phyloP scores from a whole-genome alignment of 2,329 filamentous ascomycete genomes.

The Trichophyton schoenleinii region DNA sequence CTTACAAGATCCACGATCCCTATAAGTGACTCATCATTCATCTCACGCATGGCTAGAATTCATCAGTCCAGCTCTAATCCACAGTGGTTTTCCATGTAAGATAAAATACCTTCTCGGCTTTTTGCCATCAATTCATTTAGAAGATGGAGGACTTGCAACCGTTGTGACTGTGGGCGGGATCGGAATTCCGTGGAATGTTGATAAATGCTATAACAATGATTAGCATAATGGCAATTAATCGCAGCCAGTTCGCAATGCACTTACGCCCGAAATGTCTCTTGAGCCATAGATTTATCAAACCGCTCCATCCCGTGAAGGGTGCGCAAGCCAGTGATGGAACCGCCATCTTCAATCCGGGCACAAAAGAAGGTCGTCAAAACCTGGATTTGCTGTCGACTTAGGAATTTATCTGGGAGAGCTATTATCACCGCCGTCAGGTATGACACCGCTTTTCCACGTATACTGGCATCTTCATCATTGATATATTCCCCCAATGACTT shows the following conservation, averaged over 20 bases:
- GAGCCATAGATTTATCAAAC: constrained; percentile 46
- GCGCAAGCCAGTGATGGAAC: constrained; percentile 46
- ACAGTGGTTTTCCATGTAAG: background rate
- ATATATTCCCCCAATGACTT: constrained; percentile 55
- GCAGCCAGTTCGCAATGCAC: constrained; percentile 17
- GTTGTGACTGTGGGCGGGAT: constrained; percentile 50
- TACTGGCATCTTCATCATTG: constrained; percentile 50
- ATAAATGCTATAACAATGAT: constrained; percentile 38
- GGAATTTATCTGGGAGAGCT: constrained; percentile 41
- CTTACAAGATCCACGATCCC: constrained; percentile 53
- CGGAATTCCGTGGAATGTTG: constrained; percentile 46
- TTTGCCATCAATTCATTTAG: constrained; percentile 50
- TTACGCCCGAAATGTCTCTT: constrained; percentile 42
- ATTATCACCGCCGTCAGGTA: constrained; percentile 34
- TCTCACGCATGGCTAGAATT: constrained; percentile 37
- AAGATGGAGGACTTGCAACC: constrained; percentile 50
- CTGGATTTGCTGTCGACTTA: constrained; percentile 49
- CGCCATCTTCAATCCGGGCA: constrained; percentile 51
- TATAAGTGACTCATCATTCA: constrained; percentile 49
- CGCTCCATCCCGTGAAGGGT: constrained; percentile 48
- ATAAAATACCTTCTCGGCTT: constrained; percentile 41
- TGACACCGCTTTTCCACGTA: constrained; percentile 45
- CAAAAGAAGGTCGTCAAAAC: constrained; percentile 54
- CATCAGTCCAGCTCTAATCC: background rate
- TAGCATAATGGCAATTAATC: background rate